phyloP scores from a whole-genome alignment of 495 filamentous ascomycete genomes.

The Hypoxylon subgilvum region DNA sequence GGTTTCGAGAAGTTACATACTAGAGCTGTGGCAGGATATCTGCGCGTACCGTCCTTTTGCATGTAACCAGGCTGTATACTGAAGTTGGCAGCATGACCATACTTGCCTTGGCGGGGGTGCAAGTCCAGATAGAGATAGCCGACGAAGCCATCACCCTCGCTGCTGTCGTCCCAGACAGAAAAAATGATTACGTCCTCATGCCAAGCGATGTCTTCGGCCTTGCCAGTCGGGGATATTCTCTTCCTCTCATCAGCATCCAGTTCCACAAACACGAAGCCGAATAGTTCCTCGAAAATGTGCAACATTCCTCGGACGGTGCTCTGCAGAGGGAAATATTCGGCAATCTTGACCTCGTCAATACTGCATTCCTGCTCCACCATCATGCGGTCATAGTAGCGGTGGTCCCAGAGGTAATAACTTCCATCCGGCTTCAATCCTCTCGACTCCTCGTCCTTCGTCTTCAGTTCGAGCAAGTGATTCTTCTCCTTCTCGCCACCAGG shows the following conservation, averaged over 20 bases:
- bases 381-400: constrained; percentile 79
- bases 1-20: constrained; percentile 74
- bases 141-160: constrained; percentile 63
- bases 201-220: constrained; percentile 65
- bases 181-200: constrained; percentile 68
- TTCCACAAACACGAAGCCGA: constrained; percentile 90
- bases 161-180: constrained; percentile 67
- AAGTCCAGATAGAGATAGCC: constrained; percentile 71
- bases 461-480: constrained; percentile 72
- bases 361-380: constrained; percentile 91
- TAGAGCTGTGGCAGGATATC: constrained; percentile 66
- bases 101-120: constrained; percentile 67
- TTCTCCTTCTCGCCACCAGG: constrained; percentile 81
- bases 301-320: constrained; percentile 90
- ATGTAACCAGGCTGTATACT: constrained; percentile 71
- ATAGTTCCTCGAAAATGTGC: constrained; percentile 89
- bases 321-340: constrained; percentile 91
- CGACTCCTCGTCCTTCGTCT: constrained; percentile 72
- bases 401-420: constrained; percentile 91
- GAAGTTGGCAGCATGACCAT: constrained; percentile 79
- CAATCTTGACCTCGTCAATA: constrained; percentile 85
- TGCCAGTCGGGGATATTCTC: constrained; percentile 57
- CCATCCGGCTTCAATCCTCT: constrained; percentile 66
- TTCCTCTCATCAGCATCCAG: constrained; percentile 60
- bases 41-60: constrained; percentile 59